Evolutionary conservation across 768 basidiomycete genomes (phyloP).

Genomic region (Tephrocybe sp.): DNA sequence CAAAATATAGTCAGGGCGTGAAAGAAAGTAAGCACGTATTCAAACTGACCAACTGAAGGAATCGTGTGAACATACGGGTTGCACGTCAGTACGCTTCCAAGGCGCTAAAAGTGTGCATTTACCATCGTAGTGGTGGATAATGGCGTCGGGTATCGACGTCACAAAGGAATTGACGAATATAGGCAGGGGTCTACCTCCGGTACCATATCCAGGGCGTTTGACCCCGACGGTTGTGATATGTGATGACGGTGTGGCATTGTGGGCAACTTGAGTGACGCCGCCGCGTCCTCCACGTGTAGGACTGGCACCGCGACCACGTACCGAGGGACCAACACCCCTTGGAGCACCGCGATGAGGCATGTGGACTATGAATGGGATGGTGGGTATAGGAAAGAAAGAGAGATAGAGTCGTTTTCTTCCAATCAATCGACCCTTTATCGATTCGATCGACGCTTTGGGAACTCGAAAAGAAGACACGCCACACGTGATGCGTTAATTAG

Average conservation of each 20-base stretch:
- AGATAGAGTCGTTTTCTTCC: neutral
- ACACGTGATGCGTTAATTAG: conserved; percentile 9
- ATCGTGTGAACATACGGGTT: neutral
- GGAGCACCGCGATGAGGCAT: conserved; percentile 22
- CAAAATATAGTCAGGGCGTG: neutral
- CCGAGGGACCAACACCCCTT: conserved; percentile 18
- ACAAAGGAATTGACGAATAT: conserved; percentile 64
- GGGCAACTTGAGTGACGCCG: conserved; percentile 27
- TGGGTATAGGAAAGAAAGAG: conserved; percentile 13
- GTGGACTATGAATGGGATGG: neutral
- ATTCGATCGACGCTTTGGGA: conserved; percentile 17
- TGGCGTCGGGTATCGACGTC: conserved; percentile 56
- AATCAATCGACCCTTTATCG: conserved; percentile 18
- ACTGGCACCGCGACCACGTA: conserved; percentile 10
- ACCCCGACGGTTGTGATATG: conserved; percentile 63
- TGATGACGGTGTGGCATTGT: conserved; percentile 28
- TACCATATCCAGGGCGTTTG: conserved; percentile 64
- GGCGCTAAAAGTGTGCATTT: conserved; percentile 23
- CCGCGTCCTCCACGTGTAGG: conserved; percentile 34
- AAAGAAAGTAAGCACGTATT: neutral
- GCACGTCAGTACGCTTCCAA: neutral
- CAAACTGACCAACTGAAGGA: conserved; percentile 42
- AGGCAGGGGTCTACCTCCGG: conserved; percentile 42
- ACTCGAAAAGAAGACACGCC: conserved; percentile 15
- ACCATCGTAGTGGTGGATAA: conserved; percentile 84